phyloP scores from a whole-genome alignment of 2,329 filamentous ascomycete genomes.

The Colletotrichum sp. region DNA sequence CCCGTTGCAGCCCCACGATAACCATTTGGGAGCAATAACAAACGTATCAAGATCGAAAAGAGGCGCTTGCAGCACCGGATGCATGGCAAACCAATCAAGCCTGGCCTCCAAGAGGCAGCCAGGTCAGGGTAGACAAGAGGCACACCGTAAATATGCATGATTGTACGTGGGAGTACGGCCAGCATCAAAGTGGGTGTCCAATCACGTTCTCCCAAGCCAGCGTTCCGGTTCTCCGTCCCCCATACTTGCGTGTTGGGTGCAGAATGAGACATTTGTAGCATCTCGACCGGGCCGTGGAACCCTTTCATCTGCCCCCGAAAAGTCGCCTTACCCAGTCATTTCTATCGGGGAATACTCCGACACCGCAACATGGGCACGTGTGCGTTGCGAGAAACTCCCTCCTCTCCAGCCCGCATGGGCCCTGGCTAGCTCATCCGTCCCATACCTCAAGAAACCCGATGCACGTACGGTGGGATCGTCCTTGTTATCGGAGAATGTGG shows the following conservation, averaged over 20 bases:
- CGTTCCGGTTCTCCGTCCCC: too few species aligned
- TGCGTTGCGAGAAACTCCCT: background rate
- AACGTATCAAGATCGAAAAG: background rate
- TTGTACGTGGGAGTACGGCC: background rate
- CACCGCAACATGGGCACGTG: background rate
- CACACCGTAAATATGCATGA: background rate
- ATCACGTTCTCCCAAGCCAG: background rate
- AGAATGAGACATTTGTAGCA: constrained; percentile 19
- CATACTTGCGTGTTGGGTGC: background rate
- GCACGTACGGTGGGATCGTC: background rate
- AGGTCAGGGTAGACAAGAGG: background rate
- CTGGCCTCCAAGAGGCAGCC: background rate
- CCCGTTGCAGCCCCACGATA: background rate
- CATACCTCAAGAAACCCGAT: background rate
- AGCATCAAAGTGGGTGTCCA: background rate
- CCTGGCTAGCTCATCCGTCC: background rate
- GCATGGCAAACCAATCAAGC: background rate
- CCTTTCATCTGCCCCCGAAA: background rate
- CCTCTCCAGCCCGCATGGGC: background rate
- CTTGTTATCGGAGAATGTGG: background rate
- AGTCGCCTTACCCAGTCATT: background rate
- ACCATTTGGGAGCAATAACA: background rate
- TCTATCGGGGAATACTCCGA: background rate
- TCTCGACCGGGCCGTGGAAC: background rate
- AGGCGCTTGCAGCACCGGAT: background rate